A percentile compares a stretch with the other conserved stretches of the same genome.
Evolutionary conservation across 306 rosid species (phyloP).

Genomic region (Calophaca sinica): DNA sequence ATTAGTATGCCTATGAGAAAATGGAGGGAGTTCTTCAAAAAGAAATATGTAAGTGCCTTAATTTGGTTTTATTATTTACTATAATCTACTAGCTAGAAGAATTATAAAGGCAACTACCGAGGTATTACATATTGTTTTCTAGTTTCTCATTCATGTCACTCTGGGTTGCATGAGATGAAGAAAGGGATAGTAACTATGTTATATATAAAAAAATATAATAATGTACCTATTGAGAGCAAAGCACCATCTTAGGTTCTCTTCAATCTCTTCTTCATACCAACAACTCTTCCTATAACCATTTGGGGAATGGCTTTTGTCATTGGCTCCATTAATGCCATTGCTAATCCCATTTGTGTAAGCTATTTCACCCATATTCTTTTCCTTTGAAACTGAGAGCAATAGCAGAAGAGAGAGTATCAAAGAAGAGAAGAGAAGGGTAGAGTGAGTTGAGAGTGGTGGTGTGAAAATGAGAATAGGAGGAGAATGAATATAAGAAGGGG

Average conservation of each 20-base stretch:
- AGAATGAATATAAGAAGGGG: conserved; percentile 54
- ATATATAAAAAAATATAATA: neutral
- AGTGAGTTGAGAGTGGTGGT: conserved; percentile 41
- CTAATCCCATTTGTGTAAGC: conserved; percentile 64
- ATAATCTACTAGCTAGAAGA: too few species aligned
- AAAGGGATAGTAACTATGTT: neutral
- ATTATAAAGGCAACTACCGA: too few species aligned
- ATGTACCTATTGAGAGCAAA: conserved; percentile 92
- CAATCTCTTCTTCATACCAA: conserved; percentile 98
- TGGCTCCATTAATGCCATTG: conserved; percentile 62
- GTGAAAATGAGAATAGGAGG: conserved; percentile 40
- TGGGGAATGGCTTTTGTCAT: conserved; percentile 62
- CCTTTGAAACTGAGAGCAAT: conserved; percentile 7
- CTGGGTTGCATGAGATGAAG: neutral
- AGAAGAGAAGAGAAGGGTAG: conserved; percentile 33
- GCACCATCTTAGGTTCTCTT: conserved; percentile 94
- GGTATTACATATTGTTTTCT: too few species aligned
- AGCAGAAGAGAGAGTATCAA: neutral
- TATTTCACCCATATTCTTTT: conserved; percentile 69
- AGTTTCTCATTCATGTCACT: too few species aligned
- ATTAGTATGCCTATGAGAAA: too few species aligned
- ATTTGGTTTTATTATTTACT: too few species aligned
- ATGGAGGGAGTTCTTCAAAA: too few species aligned
- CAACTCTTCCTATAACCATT: conserved; percentile 95
- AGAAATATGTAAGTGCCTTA: too few species aligned